Base-by-base conservation (phyloP, 352 stramenopile species). In the Phytophthora crassamura region DNA sequence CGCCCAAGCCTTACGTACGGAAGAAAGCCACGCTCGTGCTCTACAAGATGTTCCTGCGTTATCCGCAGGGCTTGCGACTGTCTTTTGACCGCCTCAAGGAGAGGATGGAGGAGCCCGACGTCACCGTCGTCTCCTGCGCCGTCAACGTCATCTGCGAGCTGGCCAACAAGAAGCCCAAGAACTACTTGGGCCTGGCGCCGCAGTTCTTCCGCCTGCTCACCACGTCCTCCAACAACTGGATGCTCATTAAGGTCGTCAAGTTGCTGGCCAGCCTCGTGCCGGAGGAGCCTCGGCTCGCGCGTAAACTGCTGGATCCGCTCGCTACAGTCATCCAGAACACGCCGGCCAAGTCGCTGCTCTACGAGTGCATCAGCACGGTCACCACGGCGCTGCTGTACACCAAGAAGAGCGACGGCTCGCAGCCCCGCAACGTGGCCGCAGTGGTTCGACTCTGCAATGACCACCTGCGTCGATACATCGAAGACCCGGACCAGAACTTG, bases 161-260 rank as follows among this genome's bases (percentile, higher is more conserved):
- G 43, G 94, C 94, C 12, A 97, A 99, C 80, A 99, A 99, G 71
- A 99, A 99, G 69, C 97, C 98, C 12, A 98, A 97, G 67, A 99
- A 99, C 75, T 99, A 99, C 82, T 64, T 99, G 34, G 90, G 93
- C 2, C 80, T 99, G 46, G 98, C 97, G 11, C 98, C 98, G 11
- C 88, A 98, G 47, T 99, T 99, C 77, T 99, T 99, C 89, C 88
- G 96, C 33, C 76, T 99, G 30, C 83, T 99, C 36, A 99, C 95
- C 28, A 98, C 92, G 41, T 98, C 89, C 8, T 98, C 89, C 59
- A 99, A 99, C 80, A 99, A 99, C 80, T 99, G 98, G 98, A 99
- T 99, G 97, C 90, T 99, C 52, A 99, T 99, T 83, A 99, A 99
- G 79, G 97, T 99, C 7, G 97, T 99, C 48, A 99, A 99, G 80